Conservation (phyloP, 805 yeast genomes). For the Metschnikowia arizonensis region DNA sequence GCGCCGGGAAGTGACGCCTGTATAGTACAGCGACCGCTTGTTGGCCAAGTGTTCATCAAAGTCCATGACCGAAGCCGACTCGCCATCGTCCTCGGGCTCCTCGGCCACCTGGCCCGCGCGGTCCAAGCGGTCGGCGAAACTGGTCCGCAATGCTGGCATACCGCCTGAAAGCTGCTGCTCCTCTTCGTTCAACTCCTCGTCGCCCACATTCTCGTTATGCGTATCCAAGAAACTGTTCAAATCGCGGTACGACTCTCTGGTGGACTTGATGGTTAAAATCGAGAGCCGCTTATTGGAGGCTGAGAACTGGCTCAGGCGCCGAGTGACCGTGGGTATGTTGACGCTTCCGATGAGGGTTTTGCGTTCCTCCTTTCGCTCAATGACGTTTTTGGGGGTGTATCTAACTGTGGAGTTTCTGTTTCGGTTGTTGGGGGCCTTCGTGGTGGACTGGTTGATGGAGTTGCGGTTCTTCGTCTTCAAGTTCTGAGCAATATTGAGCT, state of each 20-base stretch:
- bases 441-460: neutral
- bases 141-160: slow-evolving; percentile 31
- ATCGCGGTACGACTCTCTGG: slow-evolving; percentile 60
- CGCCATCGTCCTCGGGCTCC: slow-evolving; percentile 29
- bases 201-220: slow-evolving; percentile 22
- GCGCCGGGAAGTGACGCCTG: slow-evolving; percentile 27
- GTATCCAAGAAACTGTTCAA: slow-evolving; percentile 40
- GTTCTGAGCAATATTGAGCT: slow-evolving; percentile 24
- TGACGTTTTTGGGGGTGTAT: neutral
- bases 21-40: slow-evolving; percentile 39
- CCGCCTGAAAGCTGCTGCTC: slow-evolving; percentile 12
- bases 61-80: slow-evolving; percentile 38
- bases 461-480: neutral
- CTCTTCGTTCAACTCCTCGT: slow-evolving; percentile 22
- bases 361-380: slow-evolving; percentile 25
- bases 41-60: slow-evolving; percentile 37
- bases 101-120: slow-evolving; percentile 27
- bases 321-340: slow-evolving; percentile 64
- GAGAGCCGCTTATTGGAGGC: slow-evolving; percentile 64
- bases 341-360: slow-evolving; percentile 56
- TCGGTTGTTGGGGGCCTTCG: too few relatives aligned
- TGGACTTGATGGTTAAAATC: slow-evolving; percentile 67
- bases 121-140: slow-evolving; percentile 42
- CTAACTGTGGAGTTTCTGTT: neutral
- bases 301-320: slow-evolving; percentile 60